These are phyloP conservation scores for Chaetomium sp. DNA, from an alignment of 2,329 filamentous ascomycete genomes.

Conservation along the genomic window DNA sequence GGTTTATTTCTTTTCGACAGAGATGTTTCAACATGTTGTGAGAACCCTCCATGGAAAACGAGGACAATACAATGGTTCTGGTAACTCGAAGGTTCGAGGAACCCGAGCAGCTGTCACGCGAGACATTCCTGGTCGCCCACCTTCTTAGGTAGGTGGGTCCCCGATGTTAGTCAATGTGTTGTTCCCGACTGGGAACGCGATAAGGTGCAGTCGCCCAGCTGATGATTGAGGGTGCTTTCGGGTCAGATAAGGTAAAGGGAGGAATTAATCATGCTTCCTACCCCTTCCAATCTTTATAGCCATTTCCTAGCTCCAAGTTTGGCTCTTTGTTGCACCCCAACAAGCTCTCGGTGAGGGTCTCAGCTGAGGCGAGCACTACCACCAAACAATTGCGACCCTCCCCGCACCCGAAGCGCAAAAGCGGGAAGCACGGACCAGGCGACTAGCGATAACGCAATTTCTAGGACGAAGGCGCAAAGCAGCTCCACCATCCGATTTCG, in stretches of 20 bases:
- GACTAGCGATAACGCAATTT: conserved; percentile 38
- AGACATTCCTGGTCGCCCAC: conserved; percentile 1
- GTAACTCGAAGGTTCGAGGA: too few relatives aligned
- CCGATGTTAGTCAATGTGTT: conserved; percentile 12
- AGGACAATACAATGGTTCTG: too few relatives aligned
- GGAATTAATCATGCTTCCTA: neutral
- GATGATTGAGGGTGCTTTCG: neutral
- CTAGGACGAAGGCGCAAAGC: conserved; percentile 35
- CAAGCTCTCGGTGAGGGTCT: neutral
- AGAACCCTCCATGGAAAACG: neutral
- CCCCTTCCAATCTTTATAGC: too few relatives aligned
- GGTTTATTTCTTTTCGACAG: neutral
- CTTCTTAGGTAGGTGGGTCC: conserved; percentile 12
- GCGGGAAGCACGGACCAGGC: conserved; percentile 26
- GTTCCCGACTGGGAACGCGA: neutral
- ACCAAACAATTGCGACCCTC: conserved; percentile 30
- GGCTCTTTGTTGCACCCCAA: neutral
- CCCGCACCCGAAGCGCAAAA: conserved; percentile 26
- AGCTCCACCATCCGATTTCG: conserved; percentile 33
- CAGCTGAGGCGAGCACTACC: conserved; percentile 21
- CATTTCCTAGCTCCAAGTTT: neutral
- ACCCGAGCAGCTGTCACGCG: neutral
- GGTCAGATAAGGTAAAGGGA: neutral
- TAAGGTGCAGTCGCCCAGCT: neutral
- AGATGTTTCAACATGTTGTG: neutral